These are phyloP conservation scores for Pyrenochaeta sp. DNA, from an alignment of 2,329 filamentous ascomycete genomes.

Conservation along the genomic window DNA sequence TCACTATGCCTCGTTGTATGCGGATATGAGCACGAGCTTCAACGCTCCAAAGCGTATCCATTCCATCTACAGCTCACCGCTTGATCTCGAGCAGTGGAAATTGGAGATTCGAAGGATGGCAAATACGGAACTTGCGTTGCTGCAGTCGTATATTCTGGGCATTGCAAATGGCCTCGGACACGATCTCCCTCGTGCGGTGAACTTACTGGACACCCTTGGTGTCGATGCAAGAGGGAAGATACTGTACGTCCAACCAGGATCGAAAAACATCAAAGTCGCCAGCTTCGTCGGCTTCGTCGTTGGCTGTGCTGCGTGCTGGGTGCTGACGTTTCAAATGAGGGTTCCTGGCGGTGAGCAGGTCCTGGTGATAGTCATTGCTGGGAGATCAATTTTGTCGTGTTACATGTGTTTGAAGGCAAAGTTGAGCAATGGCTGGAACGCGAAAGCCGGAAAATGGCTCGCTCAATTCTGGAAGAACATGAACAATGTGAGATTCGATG, in stretches of 20 bases:
- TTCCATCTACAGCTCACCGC: slow-evolving; percentile 9
- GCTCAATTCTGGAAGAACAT: too few species aligned
- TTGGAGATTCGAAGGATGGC: slow-evolving; percentile 14
- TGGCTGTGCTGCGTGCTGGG: background rate
- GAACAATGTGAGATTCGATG: too few species aligned
- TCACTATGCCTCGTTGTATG: slow-evolving; percentile 10
- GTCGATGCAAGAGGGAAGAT: slow-evolving; percentile 8
- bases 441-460: too few species aligned
- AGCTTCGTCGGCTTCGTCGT: background rate
- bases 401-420: too few species aligned
- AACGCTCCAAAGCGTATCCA: slow-evolving; percentile 12
- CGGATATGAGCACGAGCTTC: slow-evolving; percentile 8
- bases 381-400: too few species aligned
- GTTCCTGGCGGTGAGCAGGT: background rate
- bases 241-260: slow-evolving; percentile 1
- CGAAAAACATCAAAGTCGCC: slow-evolving; percentile 3
- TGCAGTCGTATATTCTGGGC: slow-evolving; percentile 12
- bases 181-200: slow-evolving; percentile 9
- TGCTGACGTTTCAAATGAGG: background rate
- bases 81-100: slow-evolving; percentile 19
- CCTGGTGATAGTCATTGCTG: too few species aligned
- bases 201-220: background rate
- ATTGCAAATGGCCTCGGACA: slow-evolving; percentile 16
- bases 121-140: slow-evolving; percentile 7
- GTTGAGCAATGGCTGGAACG: too few species aligned